Evolutionary conservation across 257 asterid species (phyloP), one percentile per base, ranked within the genome.

Genomic region (Euphrasia confusa): DNA sequence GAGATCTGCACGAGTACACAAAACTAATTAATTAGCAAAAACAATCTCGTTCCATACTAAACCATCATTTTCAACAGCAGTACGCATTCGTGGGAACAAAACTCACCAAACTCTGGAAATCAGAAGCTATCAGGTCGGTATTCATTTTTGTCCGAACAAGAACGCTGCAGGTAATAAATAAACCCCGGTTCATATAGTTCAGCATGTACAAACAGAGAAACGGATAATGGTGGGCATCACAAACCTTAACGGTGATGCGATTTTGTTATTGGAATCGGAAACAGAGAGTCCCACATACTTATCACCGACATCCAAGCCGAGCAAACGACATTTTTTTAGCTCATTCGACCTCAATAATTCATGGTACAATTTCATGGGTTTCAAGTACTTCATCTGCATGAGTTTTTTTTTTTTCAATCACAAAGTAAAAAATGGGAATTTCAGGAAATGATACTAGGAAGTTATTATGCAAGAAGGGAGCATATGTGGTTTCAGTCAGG

Each of bases 271-370:
- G 15, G 73, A 48, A 71, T 87, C 94, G 1, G 97, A 93, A 76
- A 93, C 81, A 52, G 97, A 83, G 65, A 92, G 86, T 24, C 96
- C 99, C 40, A 89, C 88, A 17, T 81, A 89, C 74, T 84, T 86
- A 75, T 86, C 82, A n/a, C 99, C 99, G 37, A 92, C 97, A 67
- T 92, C 97, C 74, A 92, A 63, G 50, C 99, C 97, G 63, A 92
- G 96, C 64, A 92, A 80, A 55, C 89, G 89, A 60, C 84, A 18
- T 30, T 28, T 62, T 56, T 71, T 73, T 50, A 66, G 69, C 65
- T 61, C 71, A 47, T 73, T 74, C 28, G 96, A 65, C 75, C 78
- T 92, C 65, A 78, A 55, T 66, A 81, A 52, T 54, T 89, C 94
- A n/a, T 72, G 89, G 79, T 72, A 86, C 77, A 89, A 67, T 37